A percentile compares a stretch with the other conserved stretches of the same genome.
phyloP scores from a whole-genome alignment of 139 green algal genomes.

The Microglena sp. region DNA sequence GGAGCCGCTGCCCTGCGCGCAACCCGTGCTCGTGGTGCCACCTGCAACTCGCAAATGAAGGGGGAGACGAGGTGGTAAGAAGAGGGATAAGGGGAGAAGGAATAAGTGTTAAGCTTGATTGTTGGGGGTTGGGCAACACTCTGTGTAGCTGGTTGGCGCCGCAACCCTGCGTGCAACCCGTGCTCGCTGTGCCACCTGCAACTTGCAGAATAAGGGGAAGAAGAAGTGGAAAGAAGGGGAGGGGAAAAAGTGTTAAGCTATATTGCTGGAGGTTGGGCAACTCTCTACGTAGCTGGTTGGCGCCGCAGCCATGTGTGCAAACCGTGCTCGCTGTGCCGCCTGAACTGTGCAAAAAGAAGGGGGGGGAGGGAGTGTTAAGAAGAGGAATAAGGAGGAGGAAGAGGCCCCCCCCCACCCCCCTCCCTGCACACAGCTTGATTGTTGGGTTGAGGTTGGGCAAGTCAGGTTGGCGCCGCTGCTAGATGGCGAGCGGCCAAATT shows the following conservation, averaged over 20 bases:
- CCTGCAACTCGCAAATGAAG: not conserved
- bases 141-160: slow-evolving; percentile 2
- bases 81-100: not conserved
- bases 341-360: not conserved
- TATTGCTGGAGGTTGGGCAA: too few species aligned
- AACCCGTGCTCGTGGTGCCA: not conserved
- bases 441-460: too few species aligned
- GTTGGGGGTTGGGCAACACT: too few species aligned
- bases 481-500: too few species aligned
- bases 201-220: not conserved
- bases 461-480: too few species aligned
- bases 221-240: not conserved
- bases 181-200: not conserved
- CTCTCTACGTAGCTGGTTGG: slow-evolving; percentile 7
- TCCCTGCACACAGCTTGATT: too few species aligned
- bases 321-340: not conserved
- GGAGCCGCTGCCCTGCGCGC: not conserved
- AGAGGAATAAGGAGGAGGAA: too few species aligned
- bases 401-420: too few species aligned
- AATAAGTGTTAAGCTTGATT: not conserved
- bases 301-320: not conserved
- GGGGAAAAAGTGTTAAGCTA: not conserved
- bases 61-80: not conserved
- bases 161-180: not conserved
- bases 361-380: too few species aligned